Percentiles rank a stretch among this genome's conserved stretches.
Evolutionary conservation across 2,329 filamentous ascomycete species (phyloP).

Genomic region (Didymella exigua): DNA sequence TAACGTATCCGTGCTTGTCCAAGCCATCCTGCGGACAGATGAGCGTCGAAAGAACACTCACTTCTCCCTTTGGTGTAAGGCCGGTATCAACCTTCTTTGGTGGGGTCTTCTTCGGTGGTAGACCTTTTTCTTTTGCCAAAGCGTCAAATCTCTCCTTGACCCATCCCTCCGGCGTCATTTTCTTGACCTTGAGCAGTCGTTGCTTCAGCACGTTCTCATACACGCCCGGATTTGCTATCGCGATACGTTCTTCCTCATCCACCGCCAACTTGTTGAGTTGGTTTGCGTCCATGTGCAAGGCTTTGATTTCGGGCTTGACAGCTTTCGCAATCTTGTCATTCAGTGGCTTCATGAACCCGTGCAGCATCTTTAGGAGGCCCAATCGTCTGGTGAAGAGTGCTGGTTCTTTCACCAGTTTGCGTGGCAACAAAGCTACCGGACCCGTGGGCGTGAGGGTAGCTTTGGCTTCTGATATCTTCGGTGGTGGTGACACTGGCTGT

Average conservation of each 20-base stretch:
- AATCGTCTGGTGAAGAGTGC: conserved; percentile 43
- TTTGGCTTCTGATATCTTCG: conserved; percentile 24
- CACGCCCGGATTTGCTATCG: conserved; percentile 68
- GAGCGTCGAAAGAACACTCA: conserved; percentile 53
- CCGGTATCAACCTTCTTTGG: conserved; percentile 70
- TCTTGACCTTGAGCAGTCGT: conserved; percentile 74
- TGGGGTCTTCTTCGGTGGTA: conserved; percentile 47
- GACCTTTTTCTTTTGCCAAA: conserved; percentile 30
- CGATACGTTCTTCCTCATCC: conserved; percentile 79
- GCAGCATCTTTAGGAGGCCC: conserved; percentile 62
- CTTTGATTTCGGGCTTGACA: conserved; percentile 56
- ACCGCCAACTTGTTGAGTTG: conserved; percentile 71
- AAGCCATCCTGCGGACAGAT: conserved; percentile 68
- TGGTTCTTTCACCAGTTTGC: conserved; percentile 62
- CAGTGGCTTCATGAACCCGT: conserved; percentile 69
- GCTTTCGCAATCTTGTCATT: conserved; percentile 67
- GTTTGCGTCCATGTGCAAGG: conserved; percentile 66
- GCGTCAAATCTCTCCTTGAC: conserved; percentile 60
- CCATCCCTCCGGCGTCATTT: conserved; percentile 77
- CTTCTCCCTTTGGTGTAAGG: conserved; percentile 69
- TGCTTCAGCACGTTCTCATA: conserved; percentile 87
- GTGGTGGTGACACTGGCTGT: conserved; percentile 42
- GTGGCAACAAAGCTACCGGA: conserved; percentile 64
- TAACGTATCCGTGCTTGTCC: conserved; percentile 76
- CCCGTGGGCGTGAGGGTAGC: conserved; percentile 49